Base-by-base conservation (phyloP, 441 rosid genomes). In the Adansonia gregorii region DNA sequence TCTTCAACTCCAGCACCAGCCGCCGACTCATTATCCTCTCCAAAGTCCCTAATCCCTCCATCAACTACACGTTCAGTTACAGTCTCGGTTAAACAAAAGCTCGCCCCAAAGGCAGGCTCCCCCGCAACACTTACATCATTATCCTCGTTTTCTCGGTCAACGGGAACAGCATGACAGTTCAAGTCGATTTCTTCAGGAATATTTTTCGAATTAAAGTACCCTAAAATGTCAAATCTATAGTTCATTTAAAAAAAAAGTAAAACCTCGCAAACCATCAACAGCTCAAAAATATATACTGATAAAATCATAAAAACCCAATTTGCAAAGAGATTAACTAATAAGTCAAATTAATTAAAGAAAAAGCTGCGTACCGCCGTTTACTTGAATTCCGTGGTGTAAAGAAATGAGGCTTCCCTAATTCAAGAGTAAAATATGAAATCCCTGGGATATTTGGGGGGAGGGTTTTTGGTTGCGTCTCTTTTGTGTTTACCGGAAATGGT, bases 141-240 rank as follows among this genome's bases (percentile, higher is more conserved):
- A 73, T 20, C 81, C 66, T 58, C 83, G 39, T 82, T 78, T 66
- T 65, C 88, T 54, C 63, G 79, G 45, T 79, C 86, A 60, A 54
- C 58, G 39, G 67, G 72, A 79, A 70, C 77, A 20, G 82, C 87
- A 41, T 86, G 91, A 56, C 85, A 81, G 31, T 83, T 83, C 12
- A 87, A 83, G 67, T 83, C 84, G 76, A 84, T 76, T 63, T 9
- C 55, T 64, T 85, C 85, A 15, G 60, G 79, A 46, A 35, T 45
- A 63, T 84, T 83, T 14, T 64, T 75, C 81, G 90, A 79, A 92
- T 92, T 67, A 66, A 67, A 56, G 19, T 65, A n/a, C 76, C 84
- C 82, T 67, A 78, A 31, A 79, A 69, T 19, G 11, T 54, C 2
- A 68, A 19, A 52, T 27, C 66, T 14, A 41, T 43, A 66, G 15